A percentile compares a stretch with the other conserved stretches of the same genome.
Evolutionary conservation across 768 basidiomycete genomes (phyloP).

Genomic region (Boletus coccyginus): DNA sequence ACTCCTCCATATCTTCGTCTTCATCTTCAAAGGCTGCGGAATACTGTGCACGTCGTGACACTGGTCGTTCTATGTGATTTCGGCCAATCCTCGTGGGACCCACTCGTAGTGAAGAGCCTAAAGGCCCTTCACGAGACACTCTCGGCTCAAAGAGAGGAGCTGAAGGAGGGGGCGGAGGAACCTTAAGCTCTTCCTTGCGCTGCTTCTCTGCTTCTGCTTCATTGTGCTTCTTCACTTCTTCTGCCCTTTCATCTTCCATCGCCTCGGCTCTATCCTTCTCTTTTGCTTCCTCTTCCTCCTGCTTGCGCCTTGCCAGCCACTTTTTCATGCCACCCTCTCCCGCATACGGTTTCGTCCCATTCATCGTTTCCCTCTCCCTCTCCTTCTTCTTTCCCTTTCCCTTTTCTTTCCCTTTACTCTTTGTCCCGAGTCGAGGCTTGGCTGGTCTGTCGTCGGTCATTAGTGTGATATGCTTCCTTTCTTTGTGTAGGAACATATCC

Average conservation of each 20-base stretch:
- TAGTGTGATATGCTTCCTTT: slow-evolving; percentile 41
- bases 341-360: slow-evolving; percentile 72
- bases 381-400: slow-evolving; percentile 37
- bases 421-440: slow-evolving; percentile 48
- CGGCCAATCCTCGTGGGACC: slow-evolving; percentile 57
- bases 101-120: slow-evolving; percentile 58
- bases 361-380: slow-evolving; percentile 37
- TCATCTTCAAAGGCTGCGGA: slow-evolving; percentile 63
- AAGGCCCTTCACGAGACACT: slow-evolving; percentile 16
- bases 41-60: slow-evolving; percentile 51
- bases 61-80: slow-evolving; percentile 60
- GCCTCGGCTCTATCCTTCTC: slow-evolving; percentile 34
- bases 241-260: slow-evolving; percentile 34
- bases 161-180: slow-evolving; percentile 14
- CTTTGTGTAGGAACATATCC: slow-evolving; percentile 61
- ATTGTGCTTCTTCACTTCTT: slow-evolving; percentile 24
- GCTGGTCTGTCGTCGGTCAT: slow-evolving; percentile 60
- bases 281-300: slow-evolving; percentile 51
- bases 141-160: slow-evolving; percentile 22
- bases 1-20: slow-evolving; percentile 40
- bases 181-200: slow-evolving; percentile 16
- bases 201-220: slow-evolving; percentile 18
- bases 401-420: slow-evolving; percentile 34
- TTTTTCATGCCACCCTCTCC: slow-evolving; percentile 80
- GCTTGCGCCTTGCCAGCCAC: slow-evolving; percentile 58